A percentile compares a stretch with the other conserved stretches of the same genome.
Conservation (phyloP, 768 basidiomycete genomes). For the Udeniomyces megalosporus region DNA sequence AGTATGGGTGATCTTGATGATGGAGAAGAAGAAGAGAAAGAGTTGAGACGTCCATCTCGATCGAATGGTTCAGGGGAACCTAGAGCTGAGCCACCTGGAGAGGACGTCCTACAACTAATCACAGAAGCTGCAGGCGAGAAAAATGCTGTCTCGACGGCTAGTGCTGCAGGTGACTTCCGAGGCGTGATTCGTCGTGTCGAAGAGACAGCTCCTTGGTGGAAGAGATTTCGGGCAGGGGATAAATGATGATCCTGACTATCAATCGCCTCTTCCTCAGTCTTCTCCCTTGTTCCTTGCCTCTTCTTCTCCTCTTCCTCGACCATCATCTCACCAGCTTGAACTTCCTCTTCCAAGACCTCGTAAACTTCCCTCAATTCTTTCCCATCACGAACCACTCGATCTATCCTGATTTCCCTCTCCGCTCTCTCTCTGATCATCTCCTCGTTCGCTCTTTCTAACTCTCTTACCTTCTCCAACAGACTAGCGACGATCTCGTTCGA, state of each 20-base stretch:
- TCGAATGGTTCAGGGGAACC: neutral
- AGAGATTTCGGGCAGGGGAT: neutral
- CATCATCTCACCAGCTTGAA: too few species aligned
- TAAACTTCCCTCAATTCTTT: slow-evolving; percentile 34
- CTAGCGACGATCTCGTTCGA: slow-evolving; percentile 16
- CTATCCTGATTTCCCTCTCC: slow-evolving; percentile 11
- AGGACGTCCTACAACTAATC: neutral
- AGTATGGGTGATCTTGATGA: too few species aligned
- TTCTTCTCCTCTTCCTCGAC: slow-evolving; percentile 36
- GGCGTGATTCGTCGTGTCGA: neutral
- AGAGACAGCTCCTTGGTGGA: neutral
- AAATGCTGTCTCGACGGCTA: neutral
- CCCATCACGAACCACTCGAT: slow-evolving; percentile 8
- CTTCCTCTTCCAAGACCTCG: too few species aligned
- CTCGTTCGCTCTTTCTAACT: slow-evolving; percentile 18
- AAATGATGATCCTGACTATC: slow-evolving; percentile 27
- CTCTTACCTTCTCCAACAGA: slow-evolving; percentile 20
- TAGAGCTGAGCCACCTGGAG: neutral
- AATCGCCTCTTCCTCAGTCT: slow-evolving; percentile 39
- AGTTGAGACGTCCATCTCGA: neutral
- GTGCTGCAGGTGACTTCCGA: neutral
- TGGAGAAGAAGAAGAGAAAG: neutral
- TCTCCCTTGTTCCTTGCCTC: slow-evolving; percentile 38
- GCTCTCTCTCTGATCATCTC: slow-evolving; percentile 14
- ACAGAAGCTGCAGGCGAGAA: neutral